These are phyloP conservation scores for Parmelia sp. DNA, from an alignment of 495 filamentous ascomycete genomes.

Conservation along the genomic window DNA sequence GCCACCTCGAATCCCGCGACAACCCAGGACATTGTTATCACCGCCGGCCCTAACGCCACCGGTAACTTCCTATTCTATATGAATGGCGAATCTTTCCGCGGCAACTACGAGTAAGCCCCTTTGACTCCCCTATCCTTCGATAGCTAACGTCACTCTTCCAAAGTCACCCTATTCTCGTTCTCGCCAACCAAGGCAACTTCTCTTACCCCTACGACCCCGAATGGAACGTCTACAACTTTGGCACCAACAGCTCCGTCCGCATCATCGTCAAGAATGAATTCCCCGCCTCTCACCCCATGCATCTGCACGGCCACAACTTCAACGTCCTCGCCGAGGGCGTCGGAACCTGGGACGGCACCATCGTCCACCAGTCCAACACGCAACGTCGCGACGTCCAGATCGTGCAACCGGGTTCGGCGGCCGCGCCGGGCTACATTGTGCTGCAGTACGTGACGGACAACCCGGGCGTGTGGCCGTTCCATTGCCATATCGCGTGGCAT, in stretches of 20 bases:
- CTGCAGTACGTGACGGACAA: constrained; percentile 26
- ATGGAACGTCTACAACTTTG: constrained; percentile 54
- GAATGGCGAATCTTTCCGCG: constrained; percentile 48
- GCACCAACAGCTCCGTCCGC: constrained; percentile 46
- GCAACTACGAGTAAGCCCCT: constrained; percentile 47
- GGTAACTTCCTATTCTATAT: constrained; percentile 49
- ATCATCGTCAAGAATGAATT: constrained; percentile 51
- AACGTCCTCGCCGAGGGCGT: constrained; percentile 32
- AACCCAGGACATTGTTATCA: constrained; percentile 47
- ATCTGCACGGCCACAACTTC: constrained; percentile 42
- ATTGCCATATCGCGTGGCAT: constrained; percentile 35
- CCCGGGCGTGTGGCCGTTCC: constrained; percentile 28
- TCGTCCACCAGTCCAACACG: constrained; percentile 36
- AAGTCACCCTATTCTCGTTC: constrained; percentile 45
- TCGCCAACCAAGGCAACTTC: constrained; percentile 46
- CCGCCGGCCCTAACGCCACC: constrained; percentile 43
- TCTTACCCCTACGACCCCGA: constrained; percentile 38
- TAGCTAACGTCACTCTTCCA: background rate
- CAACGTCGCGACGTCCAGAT: constrained; percentile 56
- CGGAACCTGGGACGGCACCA: constrained; percentile 30
- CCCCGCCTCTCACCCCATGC: constrained; percentile 34
- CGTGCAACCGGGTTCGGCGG: constrained; percentile 33
- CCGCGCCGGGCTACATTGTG: constrained; percentile 36
- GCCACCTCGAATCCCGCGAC: constrained; percentile 42
- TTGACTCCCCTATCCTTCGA: background rate